Evolutionary conservation across 2,329 filamentous ascomycete genomes (phyloP).

Genomic region (Fusarium sp.): DNA sequence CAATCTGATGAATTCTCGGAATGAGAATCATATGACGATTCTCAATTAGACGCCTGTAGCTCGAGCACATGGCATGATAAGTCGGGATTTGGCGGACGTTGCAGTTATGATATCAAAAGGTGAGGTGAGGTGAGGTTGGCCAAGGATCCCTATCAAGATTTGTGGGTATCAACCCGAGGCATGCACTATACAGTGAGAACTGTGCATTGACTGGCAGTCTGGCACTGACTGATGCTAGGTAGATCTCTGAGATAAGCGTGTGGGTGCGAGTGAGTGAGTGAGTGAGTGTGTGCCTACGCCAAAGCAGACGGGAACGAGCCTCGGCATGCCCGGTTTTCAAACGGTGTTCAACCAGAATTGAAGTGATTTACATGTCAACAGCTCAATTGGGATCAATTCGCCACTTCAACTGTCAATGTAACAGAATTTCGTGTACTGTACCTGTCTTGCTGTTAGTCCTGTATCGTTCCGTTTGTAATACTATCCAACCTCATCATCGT

Average conservation of each 20-base stretch:
- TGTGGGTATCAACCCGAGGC: conserved; percentile 1
- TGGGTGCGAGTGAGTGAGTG: not conserved
- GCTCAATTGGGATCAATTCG: conserved; percentile 15
- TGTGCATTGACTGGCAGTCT: not conserved
- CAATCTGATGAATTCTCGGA: not conserved
- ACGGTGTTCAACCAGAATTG: not conserved
- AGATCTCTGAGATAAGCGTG: conserved; percentile 33
- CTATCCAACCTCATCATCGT: not conserved
- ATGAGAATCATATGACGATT: conserved; percentile 11
- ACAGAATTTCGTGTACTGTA: not conserved
- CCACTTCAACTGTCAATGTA: conserved; percentile 11
- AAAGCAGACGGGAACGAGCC: not conserved
- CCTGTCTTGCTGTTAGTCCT: not conserved
- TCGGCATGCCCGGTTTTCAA: conserved; percentile 27
- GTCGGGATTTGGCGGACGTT: conserved; percentile 18
- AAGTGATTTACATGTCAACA: conserved; percentile 23
- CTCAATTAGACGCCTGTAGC: not conserved
- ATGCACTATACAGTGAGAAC: not conserved
- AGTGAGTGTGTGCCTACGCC: not conserved
- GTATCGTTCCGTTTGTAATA: not conserved
- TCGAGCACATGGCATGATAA: conserved; percentile 17
- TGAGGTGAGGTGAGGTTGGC: not conserved
- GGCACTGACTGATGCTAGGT: not conserved
- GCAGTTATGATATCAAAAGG: conserved; percentile 3
- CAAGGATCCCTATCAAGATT: not conserved